These are phyloP conservation scores for Phaeosphaeriaceae sp. DNA, from an alignment of 2,329 filamentous ascomycete genomes.

Conservation along the genomic window DNA sequence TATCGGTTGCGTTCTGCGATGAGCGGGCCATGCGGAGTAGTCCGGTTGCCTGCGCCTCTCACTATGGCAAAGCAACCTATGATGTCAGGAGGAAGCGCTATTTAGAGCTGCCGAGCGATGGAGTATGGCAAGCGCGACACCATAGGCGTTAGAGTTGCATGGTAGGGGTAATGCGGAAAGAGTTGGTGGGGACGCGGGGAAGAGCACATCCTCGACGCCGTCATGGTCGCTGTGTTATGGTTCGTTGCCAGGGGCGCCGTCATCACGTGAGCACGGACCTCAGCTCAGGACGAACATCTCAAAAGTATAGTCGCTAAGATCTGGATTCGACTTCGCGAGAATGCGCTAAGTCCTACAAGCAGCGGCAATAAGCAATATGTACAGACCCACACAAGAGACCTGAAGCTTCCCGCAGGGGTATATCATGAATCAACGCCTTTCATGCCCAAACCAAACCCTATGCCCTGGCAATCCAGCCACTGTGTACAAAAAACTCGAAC, in stretches of 20 bases:
- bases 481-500: conserved; percentile 94
- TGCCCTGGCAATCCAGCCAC: conserved; percentile 89
- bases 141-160: conserved; percentile 27
- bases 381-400: neutral
- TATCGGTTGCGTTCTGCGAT: conserved; percentile 28
- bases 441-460: conserved; percentile 46
- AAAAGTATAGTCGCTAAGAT: neutral
- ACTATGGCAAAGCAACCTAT: conserved; percentile 10
- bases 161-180: conserved; percentile 13
- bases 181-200: conserved; percentile 5
- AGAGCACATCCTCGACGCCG: neutral
- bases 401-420: conserved; percentile 24
- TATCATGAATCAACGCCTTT: conserved; percentile 21
- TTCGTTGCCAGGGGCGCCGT: neutral
- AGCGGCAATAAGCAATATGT: neutral
- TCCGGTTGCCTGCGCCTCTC: conserved; percentile 27
- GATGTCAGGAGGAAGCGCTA: conserved; percentile 17
- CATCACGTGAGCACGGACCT: neutral
- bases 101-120: conserved; percentile 3
- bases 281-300: neutral
- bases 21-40: conserved; percentile 28
- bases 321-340: neutral
- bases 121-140: neutral
- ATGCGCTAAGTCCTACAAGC: neutral
- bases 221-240: neutral